Base-by-base conservation (phyloP, 306 rosid species). In the Quercus gilva region DNA sequence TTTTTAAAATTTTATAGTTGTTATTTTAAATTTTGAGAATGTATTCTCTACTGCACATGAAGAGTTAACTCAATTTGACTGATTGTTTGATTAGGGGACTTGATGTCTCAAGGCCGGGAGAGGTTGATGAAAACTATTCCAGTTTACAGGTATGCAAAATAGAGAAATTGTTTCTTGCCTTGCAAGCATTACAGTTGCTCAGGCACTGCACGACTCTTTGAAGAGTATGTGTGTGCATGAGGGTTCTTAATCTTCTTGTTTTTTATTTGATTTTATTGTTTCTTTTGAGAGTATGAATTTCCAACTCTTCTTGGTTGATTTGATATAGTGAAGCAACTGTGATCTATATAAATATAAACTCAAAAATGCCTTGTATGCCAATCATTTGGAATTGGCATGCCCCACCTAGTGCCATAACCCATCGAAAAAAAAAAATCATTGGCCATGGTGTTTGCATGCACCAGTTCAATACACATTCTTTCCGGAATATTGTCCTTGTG, bases 91-190 rank as follows among this genome's bases (percentile, higher is more conserved):
- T 77, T 85, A 95, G 99, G 91, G 99, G 98, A 77, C 88, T 90
- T 77, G 98, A 90, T 75, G 96, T 83, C 84, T 84, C 94, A 76
- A 90, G 87, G 80, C 88, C 99, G 53, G 99, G 97, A 67, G 94
- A 95, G 11, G 86, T 64, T 28, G 96, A 90, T 20, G 97, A 95
- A 77, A 90, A 87, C 82, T 92, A 84, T 86, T 83, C 90, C 76
- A 87, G 85, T 83, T 87, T 95, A 87, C 97, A 92, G 93, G 99
- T 92, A 89, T 75, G 82, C 71, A 83, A 71, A 28, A 37, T 69
- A 75, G 70, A 78, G 65, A 75, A 71, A 51, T 61, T 71, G 74
- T 67, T 75, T 69, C 72, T 69, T 80, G 74, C 51, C 84, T 52
- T 85, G 26, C 51, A 67, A 33, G 72, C 5, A 21, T n/a, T 17